These are phyloP conservation scores for Gastrodia elata DNA, from an alignment of 106 monocot genomes.

Conservation along the genomic window DNA sequence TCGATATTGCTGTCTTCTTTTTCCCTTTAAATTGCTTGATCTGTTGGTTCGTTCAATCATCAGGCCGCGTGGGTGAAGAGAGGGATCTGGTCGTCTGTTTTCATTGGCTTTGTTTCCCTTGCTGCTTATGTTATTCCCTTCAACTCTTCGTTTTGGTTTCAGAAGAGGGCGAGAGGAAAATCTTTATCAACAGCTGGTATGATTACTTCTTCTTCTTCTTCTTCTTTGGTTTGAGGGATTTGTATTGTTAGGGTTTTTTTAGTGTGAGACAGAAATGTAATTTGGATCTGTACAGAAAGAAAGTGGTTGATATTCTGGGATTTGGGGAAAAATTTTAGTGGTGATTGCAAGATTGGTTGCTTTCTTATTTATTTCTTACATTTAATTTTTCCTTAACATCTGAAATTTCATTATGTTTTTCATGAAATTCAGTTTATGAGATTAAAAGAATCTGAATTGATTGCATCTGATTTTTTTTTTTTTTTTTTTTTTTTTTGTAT, in stretches of 20 bases:
- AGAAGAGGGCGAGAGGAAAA: neutral
- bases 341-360: neutral
- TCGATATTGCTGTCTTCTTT: neutral
- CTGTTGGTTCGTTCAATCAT: neutral
- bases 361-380: neutral
- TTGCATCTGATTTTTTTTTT: no score
- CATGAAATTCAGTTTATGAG: no score
- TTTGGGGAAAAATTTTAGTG: neutral
- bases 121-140: neutral
- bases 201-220: no score
- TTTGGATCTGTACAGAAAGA: slow-evolving; percentile 7
- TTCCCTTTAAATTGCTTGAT: neutral
- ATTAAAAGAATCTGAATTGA: no score
- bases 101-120: slow-evolving; percentile 7
- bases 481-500: no score
- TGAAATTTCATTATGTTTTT: no score
- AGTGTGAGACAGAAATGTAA: slow-evolving; percentile 5
- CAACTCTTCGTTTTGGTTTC: slow-evolving; percentile 4
- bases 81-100: slow-evolving; percentile 3
- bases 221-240: neutral
- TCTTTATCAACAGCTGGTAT: slow-evolving; percentile 4
- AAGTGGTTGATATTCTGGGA: neutral
- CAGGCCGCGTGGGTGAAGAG: slow-evolving; percentile 1
- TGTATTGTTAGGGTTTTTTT: slow-evolving; percentile 3
- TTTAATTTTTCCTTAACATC: no score